These are phyloP conservation scores for Schrenkiella parvula DNA, from an alignment of 345 rosid species.

Conservation along the genomic window DNA sequence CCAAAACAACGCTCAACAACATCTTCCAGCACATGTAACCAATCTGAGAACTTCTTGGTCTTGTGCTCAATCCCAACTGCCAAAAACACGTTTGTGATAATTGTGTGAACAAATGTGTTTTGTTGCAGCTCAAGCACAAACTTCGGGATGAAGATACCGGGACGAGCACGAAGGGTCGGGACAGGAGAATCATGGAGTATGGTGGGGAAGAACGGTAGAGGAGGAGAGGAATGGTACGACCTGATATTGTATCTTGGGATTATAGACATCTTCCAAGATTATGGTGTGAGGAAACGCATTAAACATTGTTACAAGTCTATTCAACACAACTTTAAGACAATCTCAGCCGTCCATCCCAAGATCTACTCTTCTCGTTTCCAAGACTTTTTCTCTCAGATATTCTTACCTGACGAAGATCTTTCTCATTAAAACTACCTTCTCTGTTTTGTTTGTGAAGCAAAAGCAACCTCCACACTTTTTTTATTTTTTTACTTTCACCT, in stretches of 20 bases:
- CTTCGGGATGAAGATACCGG: slow-evolving; percentile 42
- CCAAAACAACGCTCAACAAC: slow-evolving; percentile 9
- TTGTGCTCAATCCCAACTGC: not conserved
- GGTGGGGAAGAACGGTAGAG: slow-evolving; percentile 4
- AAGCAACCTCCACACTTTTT: not conserved
- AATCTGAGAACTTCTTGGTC: not conserved
- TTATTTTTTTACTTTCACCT: not conserved
- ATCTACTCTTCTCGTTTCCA: slow-evolving; percentile 49
- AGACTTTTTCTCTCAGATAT: slow-evolving; percentile 42
- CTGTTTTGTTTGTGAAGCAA: slow-evolving; percentile 15
- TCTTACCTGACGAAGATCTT: slow-evolving; percentile 35
- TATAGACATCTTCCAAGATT: slow-evolving; percentile 45
- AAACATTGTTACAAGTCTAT: slow-evolving; percentile 54
- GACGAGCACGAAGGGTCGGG: slow-evolving; percentile 37
- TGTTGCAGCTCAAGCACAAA: slow-evolving; percentile 34
- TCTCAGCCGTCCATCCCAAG: slow-evolving; percentile 55
- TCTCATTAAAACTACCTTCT: not conserved
- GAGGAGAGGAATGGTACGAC: slow-evolving; percentile 31
- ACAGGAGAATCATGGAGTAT: slow-evolving; percentile 17
- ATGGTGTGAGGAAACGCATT: slow-evolving; percentile 43
- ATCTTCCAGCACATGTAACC: slow-evolving; percentile 36
- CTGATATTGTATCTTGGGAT: slow-evolving; percentile 44
- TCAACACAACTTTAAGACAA: slow-evolving; percentile 43
- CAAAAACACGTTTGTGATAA: not conserved
- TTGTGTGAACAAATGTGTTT: not conserved